A percentile compares a stretch with the other conserved stretches of the same genome.
Conservation (phyloP, 371 early-diverging fungal genomes). For the Saksenaea oblongispora region DNA sequence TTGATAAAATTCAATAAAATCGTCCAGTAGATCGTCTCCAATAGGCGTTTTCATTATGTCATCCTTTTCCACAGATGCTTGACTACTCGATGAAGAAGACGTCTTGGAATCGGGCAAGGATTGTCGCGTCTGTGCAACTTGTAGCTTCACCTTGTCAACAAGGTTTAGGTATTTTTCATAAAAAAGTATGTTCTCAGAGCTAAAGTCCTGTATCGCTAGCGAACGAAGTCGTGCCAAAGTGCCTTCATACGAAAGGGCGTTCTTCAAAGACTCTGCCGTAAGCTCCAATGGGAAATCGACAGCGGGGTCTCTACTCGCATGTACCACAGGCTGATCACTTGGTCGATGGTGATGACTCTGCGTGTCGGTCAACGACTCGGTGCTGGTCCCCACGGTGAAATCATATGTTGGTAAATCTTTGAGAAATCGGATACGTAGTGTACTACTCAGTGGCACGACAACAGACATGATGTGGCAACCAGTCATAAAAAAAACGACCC, state of each 20-base stretch:
- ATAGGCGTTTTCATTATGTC: background rate
- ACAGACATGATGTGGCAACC: conserved; percentile 27
- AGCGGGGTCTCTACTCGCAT: background rate
- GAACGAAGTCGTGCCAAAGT: conserved; percentile 23
- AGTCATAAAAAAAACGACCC: conserved; percentile 23
- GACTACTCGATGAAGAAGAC: background rate
- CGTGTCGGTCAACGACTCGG: background rate
- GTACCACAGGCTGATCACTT: background rate
- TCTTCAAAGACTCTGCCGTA: conserved; percentile 28
- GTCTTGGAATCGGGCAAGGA: background rate
- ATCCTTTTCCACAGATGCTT: conserved; percentile 1
- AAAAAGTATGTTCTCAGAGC: conserved; percentile 42
- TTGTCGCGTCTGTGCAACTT: background rate
- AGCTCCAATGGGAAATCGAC: background rate
- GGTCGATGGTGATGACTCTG: background rate
- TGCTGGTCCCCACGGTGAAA: background rate
- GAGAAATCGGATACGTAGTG: background rate
- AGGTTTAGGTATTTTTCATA: conserved; percentile 35
- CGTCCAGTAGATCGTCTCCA: conserved; percentile 6
- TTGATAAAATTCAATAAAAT: conserved; percentile 34
- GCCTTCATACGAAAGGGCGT: conserved; percentile 18
- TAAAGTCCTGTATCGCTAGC: conserved; percentile 44
- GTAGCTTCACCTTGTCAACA: conserved; percentile 14
- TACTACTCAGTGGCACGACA: conserved; percentile 21
- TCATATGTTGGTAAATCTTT: background rate